phyloP scores from a whole-genome alignment of 2,329 filamentous ascomycete species.

The Endocalyx cinctus region DNA sequence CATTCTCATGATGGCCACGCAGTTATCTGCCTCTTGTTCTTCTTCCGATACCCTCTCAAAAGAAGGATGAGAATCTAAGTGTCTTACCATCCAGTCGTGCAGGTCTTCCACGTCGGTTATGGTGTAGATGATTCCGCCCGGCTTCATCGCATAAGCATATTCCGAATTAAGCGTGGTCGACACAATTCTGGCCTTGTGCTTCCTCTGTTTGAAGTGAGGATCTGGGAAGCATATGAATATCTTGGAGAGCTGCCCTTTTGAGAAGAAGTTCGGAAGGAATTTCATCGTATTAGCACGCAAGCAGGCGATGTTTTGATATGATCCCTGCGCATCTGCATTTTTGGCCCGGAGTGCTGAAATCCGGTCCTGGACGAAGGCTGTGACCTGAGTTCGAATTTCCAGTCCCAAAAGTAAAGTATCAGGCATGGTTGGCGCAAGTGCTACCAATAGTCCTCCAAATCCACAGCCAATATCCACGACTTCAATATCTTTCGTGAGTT shows the following conservation, averaged over 20 bases:
- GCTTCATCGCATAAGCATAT: constrained; percentile 81
- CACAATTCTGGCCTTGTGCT: constrained; percentile 95
- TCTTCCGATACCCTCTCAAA: constrained; percentile 71
- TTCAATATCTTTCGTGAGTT: constrained; percentile 68
- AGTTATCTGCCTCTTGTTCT: constrained; percentile 64
- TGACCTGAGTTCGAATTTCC: constrained; percentile 87
- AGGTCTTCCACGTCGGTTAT: constrained; percentile 97
- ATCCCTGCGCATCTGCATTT: constrained; percentile 41
- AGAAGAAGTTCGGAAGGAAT: constrained; percentile 97
- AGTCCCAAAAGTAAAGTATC: constrained; percentile 81
- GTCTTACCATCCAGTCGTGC: constrained; percentile 87
- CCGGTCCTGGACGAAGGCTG: constrained; percentile 84
- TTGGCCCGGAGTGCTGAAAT: constrained; percentile 75
- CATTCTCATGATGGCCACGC: constrained; percentile 67
- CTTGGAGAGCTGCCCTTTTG: constrained; percentile 72
- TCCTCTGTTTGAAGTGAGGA: constrained; percentile 94
- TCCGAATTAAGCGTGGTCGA: constrained; percentile 84
- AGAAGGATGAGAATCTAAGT: constrained; percentile 71
- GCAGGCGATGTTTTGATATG: constrained; percentile 84
- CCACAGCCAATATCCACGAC: constrained; percentile 97
- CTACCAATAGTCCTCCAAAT: constrained; percentile 86
- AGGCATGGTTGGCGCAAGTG: constrained; percentile 75
- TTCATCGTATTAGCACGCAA: constrained; percentile 97
- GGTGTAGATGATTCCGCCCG: constrained; percentile 86
- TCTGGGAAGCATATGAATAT: constrained; percentile 99